Conservation (phyloP, 2,329 filamentous ascomycete genomes). For the Fulvia fulva region DNA sequence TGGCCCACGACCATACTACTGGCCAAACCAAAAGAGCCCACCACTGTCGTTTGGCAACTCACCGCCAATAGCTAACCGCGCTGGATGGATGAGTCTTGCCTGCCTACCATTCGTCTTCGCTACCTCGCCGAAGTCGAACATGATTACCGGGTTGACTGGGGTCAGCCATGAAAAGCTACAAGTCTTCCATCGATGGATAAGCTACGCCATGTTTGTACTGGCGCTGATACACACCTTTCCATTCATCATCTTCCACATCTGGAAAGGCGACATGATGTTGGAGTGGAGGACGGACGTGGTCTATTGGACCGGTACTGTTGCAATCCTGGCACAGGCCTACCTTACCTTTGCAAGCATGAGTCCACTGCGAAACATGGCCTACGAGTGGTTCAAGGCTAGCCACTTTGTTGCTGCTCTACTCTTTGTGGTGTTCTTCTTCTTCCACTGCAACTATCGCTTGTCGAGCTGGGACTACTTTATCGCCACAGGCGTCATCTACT, state of each 20-base stretch:
- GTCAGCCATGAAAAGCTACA: constrained; percentile 56
- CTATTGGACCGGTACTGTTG: constrained; percentile 56
- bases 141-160: constrained; percentile 52
- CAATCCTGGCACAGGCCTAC: constrained; percentile 40
- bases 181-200: constrained; percentile 53
- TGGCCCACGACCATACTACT: constrained; percentile 52
- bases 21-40: constrained; percentile 32
- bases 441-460: constrained; percentile 55
- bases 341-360: constrained; percentile 54
- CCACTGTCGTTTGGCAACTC: constrained; percentile 44
- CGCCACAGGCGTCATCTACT: constrained; percentile 51
- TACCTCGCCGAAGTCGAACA: constrained; percentile 49
- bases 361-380: constrained; percentile 51
- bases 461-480: constrained; percentile 59
- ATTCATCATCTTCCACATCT: constrained; percentile 52
- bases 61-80: constrained; percentile 51
- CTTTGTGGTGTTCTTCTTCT: constrained; percentile 58
- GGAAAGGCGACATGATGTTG: constrained; percentile 46
- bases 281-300: constrained; percentile 44
- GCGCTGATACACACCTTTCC: constrained; percentile 58
- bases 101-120: constrained; percentile 50
- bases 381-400: constrained; percentile 59
- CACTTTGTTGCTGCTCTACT: constrained; percentile 52
- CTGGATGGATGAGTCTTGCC: constrained; percentile 52
- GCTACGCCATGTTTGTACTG: constrained; percentile 55